Evolutionary conservation across 2,329 filamentous ascomycete genomes (phyloP).

Genomic region (Neospermospora avenae): DNA sequence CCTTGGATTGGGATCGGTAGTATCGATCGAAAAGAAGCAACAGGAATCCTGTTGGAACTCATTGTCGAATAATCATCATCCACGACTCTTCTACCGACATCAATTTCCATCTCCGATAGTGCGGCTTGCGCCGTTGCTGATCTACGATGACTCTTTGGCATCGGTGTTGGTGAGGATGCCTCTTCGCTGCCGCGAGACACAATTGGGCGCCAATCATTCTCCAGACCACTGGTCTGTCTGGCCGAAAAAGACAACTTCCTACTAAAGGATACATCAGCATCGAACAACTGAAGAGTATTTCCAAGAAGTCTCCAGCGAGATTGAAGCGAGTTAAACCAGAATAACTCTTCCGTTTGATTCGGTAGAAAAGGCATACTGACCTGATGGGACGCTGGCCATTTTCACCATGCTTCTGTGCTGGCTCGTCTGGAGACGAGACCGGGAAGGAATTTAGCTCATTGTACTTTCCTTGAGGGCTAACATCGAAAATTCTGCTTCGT

Average conservation of each 20-base stretch:
- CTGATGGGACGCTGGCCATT: not conserved
- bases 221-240: not conserved
- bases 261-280: not conserved
- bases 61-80: not conserved
- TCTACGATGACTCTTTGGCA: not conserved
- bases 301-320: not conserved
- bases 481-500: not conserved
- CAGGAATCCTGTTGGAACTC: not conserved
- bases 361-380: not conserved
- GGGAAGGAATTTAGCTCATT: not conserved
- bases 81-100: not conserved
- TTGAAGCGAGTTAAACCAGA: not conserved
- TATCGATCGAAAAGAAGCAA: not conserved
- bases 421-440: not conserved
- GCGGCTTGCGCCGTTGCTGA: not conserved
- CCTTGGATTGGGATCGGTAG: not conserved
- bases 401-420: not conserved
- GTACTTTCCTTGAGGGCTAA: not conserved
- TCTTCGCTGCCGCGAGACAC: not conserved
- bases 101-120: not conserved
- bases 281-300: not conserved
- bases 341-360: not conserved
- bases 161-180: not conserved
- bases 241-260: not conserved
- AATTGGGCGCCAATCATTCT: not conserved